A percentile compares a stretch with the other conserved stretches of the same genome.
Conservation (phyloP, 371 early-diverging fungal genomes). For the Mucor saturninus region DNA sequence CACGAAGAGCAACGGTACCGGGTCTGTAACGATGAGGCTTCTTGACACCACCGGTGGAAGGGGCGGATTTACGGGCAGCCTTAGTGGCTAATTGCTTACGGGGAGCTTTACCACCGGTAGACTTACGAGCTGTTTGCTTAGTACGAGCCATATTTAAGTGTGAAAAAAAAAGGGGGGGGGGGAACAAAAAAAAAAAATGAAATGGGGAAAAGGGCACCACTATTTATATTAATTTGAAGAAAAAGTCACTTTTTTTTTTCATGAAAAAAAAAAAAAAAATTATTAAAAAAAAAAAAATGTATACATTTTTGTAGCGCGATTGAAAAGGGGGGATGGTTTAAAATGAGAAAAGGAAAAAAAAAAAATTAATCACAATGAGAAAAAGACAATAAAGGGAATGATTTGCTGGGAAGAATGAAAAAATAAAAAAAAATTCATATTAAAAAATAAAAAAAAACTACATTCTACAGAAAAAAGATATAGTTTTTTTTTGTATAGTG, state of each 20-base stretch:
- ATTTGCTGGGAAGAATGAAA: not conserved
- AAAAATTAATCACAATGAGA: not conserved
- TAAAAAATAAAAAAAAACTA: not conserved
- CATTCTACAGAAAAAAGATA: not conserved
- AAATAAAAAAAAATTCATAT: slow-evolving; percentile 1
- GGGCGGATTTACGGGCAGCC: slow-evolving; percentile 72
- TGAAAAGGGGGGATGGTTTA: too few relatives aligned
- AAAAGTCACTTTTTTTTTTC: slow-evolving; percentile 23
- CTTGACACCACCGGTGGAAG: slow-evolving; percentile 67
- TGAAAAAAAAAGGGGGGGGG: not conserved
- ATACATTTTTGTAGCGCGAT: too few relatives aligned
- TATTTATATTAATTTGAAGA: slow-evolving; percentile 2
- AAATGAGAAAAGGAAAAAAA: too few relatives aligned
- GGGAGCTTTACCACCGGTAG: slow-evolving; percentile 98
- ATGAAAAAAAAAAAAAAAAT: too few relatives aligned
- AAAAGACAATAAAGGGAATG: not conserved
- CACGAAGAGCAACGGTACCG: slow-evolving; percentile 93
- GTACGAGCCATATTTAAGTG: slow-evolving; percentile 86
- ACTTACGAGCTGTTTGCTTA: slow-evolving; percentile 99
- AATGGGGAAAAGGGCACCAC: not conserved
- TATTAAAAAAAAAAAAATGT: slow-evolving; percentile 5
- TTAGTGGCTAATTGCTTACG: slow-evolving; percentile 98
- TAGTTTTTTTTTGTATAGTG: not conserved
- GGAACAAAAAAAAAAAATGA: slow-evolving; percentile 6
- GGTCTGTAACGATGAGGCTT: slow-evolving; percentile 90